phyloP scores from a whole-genome alignment of 2,329 filamentous ascomycete genomes.

The Huntiella abstrusa region DNA sequence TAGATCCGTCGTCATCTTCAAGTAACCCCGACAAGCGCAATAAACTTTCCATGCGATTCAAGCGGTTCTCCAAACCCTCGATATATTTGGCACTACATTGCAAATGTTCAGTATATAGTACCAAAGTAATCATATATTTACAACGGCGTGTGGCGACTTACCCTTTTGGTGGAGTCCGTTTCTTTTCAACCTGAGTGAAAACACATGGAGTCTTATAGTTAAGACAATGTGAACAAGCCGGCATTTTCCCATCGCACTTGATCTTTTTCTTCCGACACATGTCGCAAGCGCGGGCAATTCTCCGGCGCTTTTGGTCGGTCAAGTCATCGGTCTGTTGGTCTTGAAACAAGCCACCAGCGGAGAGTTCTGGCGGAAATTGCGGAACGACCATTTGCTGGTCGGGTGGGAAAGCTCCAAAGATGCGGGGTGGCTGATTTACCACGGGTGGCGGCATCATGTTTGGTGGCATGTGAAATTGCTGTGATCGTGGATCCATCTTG shows the following conservation, averaged over 20 bases:
- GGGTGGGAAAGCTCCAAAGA: conserved; percentile 44
- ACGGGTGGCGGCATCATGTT: conserved; percentile 35
- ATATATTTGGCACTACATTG: conserved; percentile 75
- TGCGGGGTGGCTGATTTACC: conserved; percentile 48
- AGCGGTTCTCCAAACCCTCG: conserved; percentile 81
- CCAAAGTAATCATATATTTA: background rate
- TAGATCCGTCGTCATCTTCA: conserved; percentile 65
- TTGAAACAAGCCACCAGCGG: conserved; percentile 36
- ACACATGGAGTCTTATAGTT: conserved; percentile 98
- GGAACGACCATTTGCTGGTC: conserved; percentile 38
- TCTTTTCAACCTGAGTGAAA: conserved; percentile 98
- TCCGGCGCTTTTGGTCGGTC: conserved; percentile 71
- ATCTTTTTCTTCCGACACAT: conserved; percentile 97
- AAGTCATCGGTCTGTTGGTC: conserved; percentile 42
- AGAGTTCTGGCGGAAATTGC: conserved; percentile 36
- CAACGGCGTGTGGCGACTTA: conserved; percentile 23
- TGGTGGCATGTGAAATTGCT: conserved; percentile 34
- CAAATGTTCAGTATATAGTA: conserved; percentile 2
- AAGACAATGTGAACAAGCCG: conserved; percentile 83
- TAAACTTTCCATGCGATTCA: conserved; percentile 90
- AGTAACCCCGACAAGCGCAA: conserved; percentile 71
- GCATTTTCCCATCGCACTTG: conserved; percentile 93
- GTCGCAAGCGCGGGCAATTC: conserved; percentile 81
- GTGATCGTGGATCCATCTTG: conserved; percentile 30
- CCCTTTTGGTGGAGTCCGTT: conserved; percentile 92